Percentiles rank a stretch among this genome's conserved stretches.
Evolutionary conservation across 495 filamentous ascomycete genomes (phyloP).

Genomic region (Penicillium cinerascens): DNA sequence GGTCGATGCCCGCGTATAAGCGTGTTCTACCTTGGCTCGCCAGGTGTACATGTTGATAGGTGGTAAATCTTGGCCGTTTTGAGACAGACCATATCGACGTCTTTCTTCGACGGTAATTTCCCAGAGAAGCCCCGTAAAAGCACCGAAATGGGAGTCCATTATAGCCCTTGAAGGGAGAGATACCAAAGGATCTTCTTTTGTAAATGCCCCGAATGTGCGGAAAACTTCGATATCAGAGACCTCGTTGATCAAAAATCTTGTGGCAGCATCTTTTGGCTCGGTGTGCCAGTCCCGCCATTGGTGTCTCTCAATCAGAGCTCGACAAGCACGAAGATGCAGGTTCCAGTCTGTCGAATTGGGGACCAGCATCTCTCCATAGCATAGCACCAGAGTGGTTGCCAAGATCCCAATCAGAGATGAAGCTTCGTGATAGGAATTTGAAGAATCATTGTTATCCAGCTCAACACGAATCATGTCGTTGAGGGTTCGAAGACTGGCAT

Average conservation of each 20-base stretch:
- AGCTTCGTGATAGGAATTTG: background rate
- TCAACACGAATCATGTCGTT: constrained; percentile 1
- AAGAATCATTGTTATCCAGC: background rate
- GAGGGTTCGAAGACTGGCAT: background rate
- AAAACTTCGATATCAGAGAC: constrained; percentile 8
- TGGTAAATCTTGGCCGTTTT: background rate
- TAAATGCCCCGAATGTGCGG: constrained; percentile 5
- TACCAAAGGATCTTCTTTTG: background rate
- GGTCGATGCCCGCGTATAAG: background rate
- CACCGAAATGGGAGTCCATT: constrained; percentile 1
- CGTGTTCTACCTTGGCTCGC: background rate
- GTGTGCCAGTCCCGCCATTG: background rate
- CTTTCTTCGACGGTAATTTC: constrained; percentile 8
- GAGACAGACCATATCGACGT: background rate
- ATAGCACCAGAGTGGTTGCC: constrained; percentile 7
- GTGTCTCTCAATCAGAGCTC: constrained; percentile 3
- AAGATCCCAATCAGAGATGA: constrained; percentile 1
- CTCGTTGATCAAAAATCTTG: constrained; percentile 2
- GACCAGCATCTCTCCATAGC: constrained; percentile 10
- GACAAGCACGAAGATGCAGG: constrained; percentile 4
- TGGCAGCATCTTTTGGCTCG: background rate
- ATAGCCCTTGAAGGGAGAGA: background rate
- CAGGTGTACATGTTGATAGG: background rate
- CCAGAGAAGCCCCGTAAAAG: constrained; percentile 5
- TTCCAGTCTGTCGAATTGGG: constrained; percentile 8